Evolutionary conservation across 2,329 filamentous ascomycete species (phyloP).

Genomic region (Apiospora phragmitis): DNA sequence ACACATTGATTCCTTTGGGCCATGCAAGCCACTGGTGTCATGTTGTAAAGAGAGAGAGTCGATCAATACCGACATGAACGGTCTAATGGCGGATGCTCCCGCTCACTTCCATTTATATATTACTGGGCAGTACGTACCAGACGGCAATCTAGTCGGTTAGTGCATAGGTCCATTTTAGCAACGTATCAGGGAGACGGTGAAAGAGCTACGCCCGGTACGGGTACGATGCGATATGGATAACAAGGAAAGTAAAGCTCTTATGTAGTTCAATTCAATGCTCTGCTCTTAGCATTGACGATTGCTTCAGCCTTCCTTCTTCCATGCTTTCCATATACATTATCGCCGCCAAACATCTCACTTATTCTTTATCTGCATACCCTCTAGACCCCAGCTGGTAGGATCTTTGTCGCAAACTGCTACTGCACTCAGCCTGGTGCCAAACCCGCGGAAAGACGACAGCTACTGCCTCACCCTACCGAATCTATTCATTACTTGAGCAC

Average conservation of each 20-base stretch:
- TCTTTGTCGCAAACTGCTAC: background rate
- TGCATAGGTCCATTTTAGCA: background rate
- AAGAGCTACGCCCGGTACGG: too few relatives aligned
- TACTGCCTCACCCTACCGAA: background rate
- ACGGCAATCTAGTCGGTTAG: background rate
- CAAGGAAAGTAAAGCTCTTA: background rate
- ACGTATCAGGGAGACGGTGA: background rate
- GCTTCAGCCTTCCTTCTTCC: conserved; percentile 5
- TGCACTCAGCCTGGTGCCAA: background rate
- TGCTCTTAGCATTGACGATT: background rate
- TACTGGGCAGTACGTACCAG: background rate
- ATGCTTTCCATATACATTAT: background rate
- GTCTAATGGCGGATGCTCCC: background rate
- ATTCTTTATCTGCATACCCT: background rate
- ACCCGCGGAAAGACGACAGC: background rate
- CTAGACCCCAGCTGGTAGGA: background rate
- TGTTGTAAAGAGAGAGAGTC: background rate
- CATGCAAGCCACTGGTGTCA: background rate
- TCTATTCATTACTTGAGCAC: background rate
- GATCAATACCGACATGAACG: background rate
- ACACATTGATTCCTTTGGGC: background rate
- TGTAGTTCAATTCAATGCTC: background rate
- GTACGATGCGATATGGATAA: background rate
- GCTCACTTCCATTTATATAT: background rate
- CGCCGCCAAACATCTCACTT: background rate